Conservation (phyloP, 257 asterid genomes). For the Nicotiana otophora region DNA sequence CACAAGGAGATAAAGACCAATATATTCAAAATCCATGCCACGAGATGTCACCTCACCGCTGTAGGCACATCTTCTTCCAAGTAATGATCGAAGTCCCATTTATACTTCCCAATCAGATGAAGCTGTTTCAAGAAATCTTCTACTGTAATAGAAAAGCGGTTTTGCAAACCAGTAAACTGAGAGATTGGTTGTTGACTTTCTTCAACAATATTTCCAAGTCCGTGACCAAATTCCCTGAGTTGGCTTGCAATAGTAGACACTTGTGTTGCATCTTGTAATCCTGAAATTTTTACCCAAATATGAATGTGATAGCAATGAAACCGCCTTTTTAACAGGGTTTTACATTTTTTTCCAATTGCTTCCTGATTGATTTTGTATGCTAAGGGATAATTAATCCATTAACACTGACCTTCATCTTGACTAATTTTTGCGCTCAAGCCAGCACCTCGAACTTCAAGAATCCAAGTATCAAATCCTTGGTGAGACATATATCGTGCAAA, state of each 20-base stretch:
- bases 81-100: conserved; percentile 97
- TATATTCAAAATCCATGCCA: conserved; percentile 20
- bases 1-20: conserved; percentile 8
- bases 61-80: conserved; percentile 96
- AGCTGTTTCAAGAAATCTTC: conserved; percentile 91
- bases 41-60: conserved; percentile 95
- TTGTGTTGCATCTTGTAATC: conserved; percentile 60
- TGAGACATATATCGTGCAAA: conserved; percentile 97
- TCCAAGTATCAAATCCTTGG: conserved; percentile 99
- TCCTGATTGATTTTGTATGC: background rate
- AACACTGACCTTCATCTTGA: background rate
- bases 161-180: conserved; percentile 72
- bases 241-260: conserved; percentile 58
- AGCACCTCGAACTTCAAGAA: conserved; percentile 96
- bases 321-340: background rate
- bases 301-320: conserved; percentile 8
- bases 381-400: background rate
- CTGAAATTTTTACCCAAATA: conserved; percentile 40
- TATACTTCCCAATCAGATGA: conserved; percentile 81
- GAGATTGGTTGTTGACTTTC: conserved; percentile 89
- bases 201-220: conserved; percentile 61
- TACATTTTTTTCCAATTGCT: background rate
- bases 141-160: conserved; percentile 51
- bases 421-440: conserved; percentile 63
- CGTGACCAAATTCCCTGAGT: conserved; percentile 64